Evolutionary conservation across 2,329 filamentous ascomycete species (phyloP).

Genomic region (Paraphoma chrysanthemicola): DNA sequence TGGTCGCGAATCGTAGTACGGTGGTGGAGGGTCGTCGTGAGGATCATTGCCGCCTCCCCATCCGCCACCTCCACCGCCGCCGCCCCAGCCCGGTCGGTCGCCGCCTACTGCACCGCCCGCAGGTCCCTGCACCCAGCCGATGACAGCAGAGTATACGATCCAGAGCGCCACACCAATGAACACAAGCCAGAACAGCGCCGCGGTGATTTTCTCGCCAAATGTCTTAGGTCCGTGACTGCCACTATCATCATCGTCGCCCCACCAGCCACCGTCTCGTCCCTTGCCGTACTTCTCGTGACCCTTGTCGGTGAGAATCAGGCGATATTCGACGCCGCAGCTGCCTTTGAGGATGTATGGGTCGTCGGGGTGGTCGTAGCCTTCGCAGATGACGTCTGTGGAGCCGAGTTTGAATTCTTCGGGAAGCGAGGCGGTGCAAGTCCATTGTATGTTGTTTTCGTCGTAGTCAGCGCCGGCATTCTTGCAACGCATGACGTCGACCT

Average conservation of each 20-base stretch:
- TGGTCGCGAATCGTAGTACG: constrained; percentile 49
- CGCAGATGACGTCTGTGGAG: constrained; percentile 87
- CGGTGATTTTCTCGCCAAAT: constrained; percentile 35
- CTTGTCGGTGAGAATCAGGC: constrained; percentile 75
- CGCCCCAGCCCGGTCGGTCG: constrained; percentile 44
- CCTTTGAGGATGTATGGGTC: constrained; percentile 90
- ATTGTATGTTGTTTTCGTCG: constrained; percentile 83
- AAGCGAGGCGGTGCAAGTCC: constrained; percentile 78
- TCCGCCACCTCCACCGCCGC: constrained; percentile 50
- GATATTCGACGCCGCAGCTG: constrained; percentile 91
- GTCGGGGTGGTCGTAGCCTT: constrained; percentile 78
- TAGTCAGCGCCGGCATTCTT: constrained; percentile 85
- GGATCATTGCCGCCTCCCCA: constrained; percentile 45
- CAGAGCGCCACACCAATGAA: constrained; percentile 67
- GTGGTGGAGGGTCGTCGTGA: constrained; percentile 58
- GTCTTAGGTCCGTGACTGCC: constrained; percentile 45
- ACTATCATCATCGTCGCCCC: constrained; percentile 46
- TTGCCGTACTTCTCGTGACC: constrained; percentile 75
- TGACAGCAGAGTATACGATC: constrained; percentile 67
- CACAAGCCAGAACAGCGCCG: constrained; percentile 64
- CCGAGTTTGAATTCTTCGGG: constrained; percentile 76
- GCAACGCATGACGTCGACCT: constrained; percentile 85
- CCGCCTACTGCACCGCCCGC: constrained; percentile 28
- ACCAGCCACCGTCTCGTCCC: constrained; percentile 53
- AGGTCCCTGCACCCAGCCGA: constrained; percentile 33